phyloP scores from a whole-genome alignment of 306 rosid genomes.

The Glycine latifolia region DNA sequence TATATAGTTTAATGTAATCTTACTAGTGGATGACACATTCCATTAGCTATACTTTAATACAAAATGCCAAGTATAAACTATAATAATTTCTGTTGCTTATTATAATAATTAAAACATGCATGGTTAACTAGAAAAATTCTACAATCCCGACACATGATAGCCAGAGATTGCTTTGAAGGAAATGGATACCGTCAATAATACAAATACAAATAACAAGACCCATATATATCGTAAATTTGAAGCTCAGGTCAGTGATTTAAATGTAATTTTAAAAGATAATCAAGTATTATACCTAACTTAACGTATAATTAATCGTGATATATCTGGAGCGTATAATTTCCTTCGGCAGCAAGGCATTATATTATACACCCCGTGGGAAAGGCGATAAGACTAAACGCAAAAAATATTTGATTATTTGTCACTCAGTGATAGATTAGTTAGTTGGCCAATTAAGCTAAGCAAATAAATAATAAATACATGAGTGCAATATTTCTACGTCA shows the following conservation, averaged over 20 bases:
- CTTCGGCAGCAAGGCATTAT: slow-evolving; percentile 7
- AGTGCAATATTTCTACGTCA: slow-evolving; percentile 35
- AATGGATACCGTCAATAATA: slow-evolving; percentile 2
- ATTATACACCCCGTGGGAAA: neutral
- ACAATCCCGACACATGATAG: neutral
- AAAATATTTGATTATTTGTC: neutral
- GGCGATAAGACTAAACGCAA: neutral
- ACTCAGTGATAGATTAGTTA: neutral
- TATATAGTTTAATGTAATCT: neutral
- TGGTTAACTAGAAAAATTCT: neutral
- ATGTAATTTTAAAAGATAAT: no score
- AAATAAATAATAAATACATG: neutral
- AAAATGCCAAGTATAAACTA: neutral
- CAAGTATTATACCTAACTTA: slow-evolving; percentile 33
- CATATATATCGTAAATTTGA: slow-evolving; percentile 6
- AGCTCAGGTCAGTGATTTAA: neutral
- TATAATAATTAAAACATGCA: neutral
- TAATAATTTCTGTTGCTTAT: neutral
- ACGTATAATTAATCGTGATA: neutral
- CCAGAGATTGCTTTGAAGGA: slow-evolving; percentile 5
- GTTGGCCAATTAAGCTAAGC: neutral
- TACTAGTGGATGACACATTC: neutral
- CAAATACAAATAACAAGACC: neutral
- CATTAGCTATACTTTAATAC: neutral
- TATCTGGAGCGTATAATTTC: slow-evolving; percentile 19